Evolutionary conservation across 202 grass and related monocot species (phyloP).

Genomic region (Digitaria exilis): DNA sequence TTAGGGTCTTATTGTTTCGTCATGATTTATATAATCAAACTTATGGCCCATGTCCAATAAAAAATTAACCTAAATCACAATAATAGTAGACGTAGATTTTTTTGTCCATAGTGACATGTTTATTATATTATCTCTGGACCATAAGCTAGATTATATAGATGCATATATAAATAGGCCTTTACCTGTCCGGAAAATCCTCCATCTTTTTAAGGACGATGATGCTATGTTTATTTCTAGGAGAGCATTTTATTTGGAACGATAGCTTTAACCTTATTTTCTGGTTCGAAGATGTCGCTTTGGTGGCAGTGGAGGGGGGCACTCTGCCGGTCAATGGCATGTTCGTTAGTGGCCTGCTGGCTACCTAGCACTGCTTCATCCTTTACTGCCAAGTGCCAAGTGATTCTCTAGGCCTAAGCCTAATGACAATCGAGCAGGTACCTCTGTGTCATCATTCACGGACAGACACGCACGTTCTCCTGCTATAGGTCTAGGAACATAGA

Average conservation of each 20-base stretch:
- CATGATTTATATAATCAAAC: no score
- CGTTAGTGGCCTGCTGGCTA: background rate
- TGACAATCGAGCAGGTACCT: slow-evolving; percentile 12
- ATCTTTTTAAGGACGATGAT: background rate
- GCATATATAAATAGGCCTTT: no score
- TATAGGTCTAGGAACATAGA: background rate
- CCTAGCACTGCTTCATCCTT: background rate
- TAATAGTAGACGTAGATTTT: no score
- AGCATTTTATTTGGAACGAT: background rate
- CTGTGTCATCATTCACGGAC: slow-evolving; percentile 34
- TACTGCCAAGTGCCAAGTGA: slow-evolving; percentile 18
- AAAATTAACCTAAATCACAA: no score
- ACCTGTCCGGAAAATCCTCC: background rate
- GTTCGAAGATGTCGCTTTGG: background rate
- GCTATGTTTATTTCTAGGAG: background rate
- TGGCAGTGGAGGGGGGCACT: background rate
- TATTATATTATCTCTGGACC: no score
- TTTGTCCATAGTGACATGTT: no score
- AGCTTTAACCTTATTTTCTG: background rate
- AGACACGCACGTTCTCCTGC: slow-evolving; percentile 9
- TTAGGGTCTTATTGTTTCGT: no score
- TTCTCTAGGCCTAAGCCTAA: background rate
- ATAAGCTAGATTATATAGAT: no score
- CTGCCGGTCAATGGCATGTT: background rate
- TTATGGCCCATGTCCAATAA: no score